Base-by-base conservation (phyloP, 23 red algal species). In the Rhodosorus marinus region DNA sequence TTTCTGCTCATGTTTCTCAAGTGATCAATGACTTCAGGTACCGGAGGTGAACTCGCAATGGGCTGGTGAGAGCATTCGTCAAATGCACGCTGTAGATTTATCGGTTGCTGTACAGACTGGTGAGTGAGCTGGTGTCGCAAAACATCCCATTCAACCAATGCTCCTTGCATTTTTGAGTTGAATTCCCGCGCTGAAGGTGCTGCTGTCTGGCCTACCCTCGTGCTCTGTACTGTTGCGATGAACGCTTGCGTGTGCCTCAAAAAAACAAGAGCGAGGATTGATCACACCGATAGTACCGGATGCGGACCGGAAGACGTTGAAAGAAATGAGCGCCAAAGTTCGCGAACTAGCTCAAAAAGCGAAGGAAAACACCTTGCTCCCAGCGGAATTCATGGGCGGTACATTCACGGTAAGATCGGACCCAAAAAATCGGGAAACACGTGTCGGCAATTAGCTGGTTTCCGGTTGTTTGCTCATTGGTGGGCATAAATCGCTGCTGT, bases 331-430 rank as follows among this genome's bases (percentile, higher is more conserved):
- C 6, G 53, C 24, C 20, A 75, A 98, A 35, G 61, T 79, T 1
- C 69, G 81, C 49, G 72, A 79, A 35, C 79, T 98, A 8, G 90
- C 78, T 26, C 57, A 40, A 20, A 70, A 77, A 24, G 90, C 90
- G 8, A 69, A 62, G 17, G 71, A 98, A 26, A 80, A 72, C 63
- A 67, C 59, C 48, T 36, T 98, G 25, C 51, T 71, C 20, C 77
- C 70, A 5, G 65, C 76, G 26, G 78, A 98, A 43, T 84, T 86
- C 62, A 66, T 78, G 73, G 90, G 90, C 28, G 90, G 90, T 47
- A 84, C 90, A 27, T 98, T 98, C 38, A 98, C 66, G 8, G 72
- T 98, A n/a, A n/a, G n/a, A n/a, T n/a, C n/a, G n/a, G n/a, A n/a
- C n/a, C n/a, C n/a, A n/a, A n/a, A n/a, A 8, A 15, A 33, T 54